Evolutionary conservation across 345 rosid genomes (phyloP).

Genomic region (Acer campestre): DNA sequence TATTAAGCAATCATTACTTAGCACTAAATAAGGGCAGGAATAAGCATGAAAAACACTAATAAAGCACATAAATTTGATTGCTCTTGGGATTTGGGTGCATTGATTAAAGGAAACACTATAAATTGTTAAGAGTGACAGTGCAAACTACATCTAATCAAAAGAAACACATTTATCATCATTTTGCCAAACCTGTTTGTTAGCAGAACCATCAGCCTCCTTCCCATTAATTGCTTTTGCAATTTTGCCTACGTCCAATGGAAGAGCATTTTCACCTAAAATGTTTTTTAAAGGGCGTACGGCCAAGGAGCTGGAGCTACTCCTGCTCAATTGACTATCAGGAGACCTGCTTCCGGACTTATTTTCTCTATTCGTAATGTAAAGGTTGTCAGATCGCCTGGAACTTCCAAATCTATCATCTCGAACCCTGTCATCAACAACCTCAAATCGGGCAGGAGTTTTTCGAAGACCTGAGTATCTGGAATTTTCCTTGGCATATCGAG

Average conservation of each 20-base stretch:
- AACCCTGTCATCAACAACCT: constrained; percentile 81
- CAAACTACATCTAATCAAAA: background rate
- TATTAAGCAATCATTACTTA: background rate
- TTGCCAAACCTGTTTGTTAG: constrained; percentile 29
- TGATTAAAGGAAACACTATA: background rate
- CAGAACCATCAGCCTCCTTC: constrained; percentile 30
- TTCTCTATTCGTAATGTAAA: constrained; percentile 32
- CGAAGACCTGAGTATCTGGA: constrained; percentile 50
- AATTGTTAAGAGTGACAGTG: background rate
- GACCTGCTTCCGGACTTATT: constrained; percentile 44
- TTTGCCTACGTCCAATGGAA: constrained; percentile 27
- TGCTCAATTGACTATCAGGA: constrained; percentile 40
- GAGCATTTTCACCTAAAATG: constrained; percentile 32
- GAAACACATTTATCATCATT: background rate
- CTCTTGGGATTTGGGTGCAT: background rate
- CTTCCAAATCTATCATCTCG: constrained; percentile 50
- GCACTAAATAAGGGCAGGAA: background rate
- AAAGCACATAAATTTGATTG: background rate
- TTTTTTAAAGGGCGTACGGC: constrained; percentile 41
- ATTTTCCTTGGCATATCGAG: constrained; percentile 39
- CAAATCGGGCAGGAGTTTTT: constrained; percentile 63
- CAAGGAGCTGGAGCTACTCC: constrained; percentile 30
- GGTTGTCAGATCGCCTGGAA: constrained; percentile 36
- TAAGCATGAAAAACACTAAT: background rate
- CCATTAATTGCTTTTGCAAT: constrained; percentile 27